Evolutionary conservation across 768 basidiomycete species (phyloP), one percentile per base, ranked within the genome.

Genomic region (Termitomyces heimii): DNA sequence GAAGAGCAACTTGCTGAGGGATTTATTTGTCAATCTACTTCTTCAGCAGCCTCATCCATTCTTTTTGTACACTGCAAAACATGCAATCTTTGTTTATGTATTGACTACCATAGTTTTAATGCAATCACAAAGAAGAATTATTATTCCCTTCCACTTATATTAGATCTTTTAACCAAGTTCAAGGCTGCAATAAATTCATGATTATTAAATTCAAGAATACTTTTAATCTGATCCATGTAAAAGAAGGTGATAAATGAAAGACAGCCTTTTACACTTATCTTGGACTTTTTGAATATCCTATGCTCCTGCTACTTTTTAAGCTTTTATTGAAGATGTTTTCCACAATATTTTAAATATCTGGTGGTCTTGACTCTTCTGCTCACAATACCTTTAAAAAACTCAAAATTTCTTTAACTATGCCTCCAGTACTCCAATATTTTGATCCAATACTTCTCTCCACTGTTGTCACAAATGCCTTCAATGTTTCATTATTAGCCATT

Each of bases 351-450:
- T n/a, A n/a, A n/a, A n/a, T n/a, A n/a, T n/a, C n/a, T n/a, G n/a
- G n/a, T 12, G 54, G 45, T 0, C 28, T 55, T 8, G 13, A 39
- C 10, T 14, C 10, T 20, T 7, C 46, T 20, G 54, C 29, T 5
- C 0, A 8, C 3, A 24, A 52, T n/a, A 59, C 68, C 1, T 74
- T 73, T 57, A 37, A 68, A 2, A 35, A 34, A n/a, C n/a, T n/a
- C n/a, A n/a, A n/a, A n/a, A n/a, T n/a, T n/a, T n/a, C n/a, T n/a
- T n/a, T n/a, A n/a, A n/a, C n/a, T n/a, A n/a, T n/a, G n/a, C n/a
- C n/a, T n/a, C n/a, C n/a, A n/a, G n/a, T n/a, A n/a, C n/a, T n/a
- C n/a, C n/a, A n/a, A n/a, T n/a, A n/a, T n/a, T n/a, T n/a, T n/a
- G n/a, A n/a, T n/a, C n/a, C n/a, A 10, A 64, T 71, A 16, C 28